Percentiles rank a stretch among this genome's conserved stretches.
Evolutionary conservation across 352 stramenopile species (phyloP).

Genomic region (Pilasporangium apinafurcum): DNA sequence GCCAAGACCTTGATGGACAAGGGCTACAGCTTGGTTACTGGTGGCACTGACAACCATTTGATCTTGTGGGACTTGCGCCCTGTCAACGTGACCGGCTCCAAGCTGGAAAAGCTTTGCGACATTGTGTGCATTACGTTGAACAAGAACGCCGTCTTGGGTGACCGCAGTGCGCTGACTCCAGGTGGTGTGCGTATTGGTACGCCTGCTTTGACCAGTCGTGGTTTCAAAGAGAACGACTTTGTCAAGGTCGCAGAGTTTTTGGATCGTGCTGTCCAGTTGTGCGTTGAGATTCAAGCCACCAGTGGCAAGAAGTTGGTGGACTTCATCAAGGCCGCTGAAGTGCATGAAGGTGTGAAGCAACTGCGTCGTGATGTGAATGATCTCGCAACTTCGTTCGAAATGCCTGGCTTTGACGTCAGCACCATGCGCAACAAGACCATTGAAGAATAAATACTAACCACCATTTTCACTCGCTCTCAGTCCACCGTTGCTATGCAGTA

Average conservation of each 20-base stretch:
- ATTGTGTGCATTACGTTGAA: slow-evolving; percentile 97
- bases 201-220: slow-evolving; percentile 95
- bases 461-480: neutral
- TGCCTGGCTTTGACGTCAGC: slow-evolving; percentile 93
- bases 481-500: neutral
- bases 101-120: slow-evolving; percentile 99
- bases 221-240: slow-evolving; percentile 96
- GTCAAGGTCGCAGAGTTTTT: slow-evolving; percentile 95
- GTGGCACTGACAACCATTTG: slow-evolving; percentile 99
- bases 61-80: slow-evolving; percentile 97
- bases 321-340: slow-evolving; percentile 86
- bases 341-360: slow-evolving; percentile 84
- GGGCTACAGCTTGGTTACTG: slow-evolving; percentile 96
- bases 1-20: slow-evolving; percentile 86
- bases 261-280: slow-evolving; percentile 92
- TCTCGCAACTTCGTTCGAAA: slow-evolving; percentile 94
- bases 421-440: slow-evolving; percentile 88
- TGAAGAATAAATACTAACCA: slow-evolving; percentile 31
- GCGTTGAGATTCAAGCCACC: slow-evolving; percentile 89
- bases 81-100: slow-evolving; percentile 94
- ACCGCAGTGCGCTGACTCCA: slow-evolving; percentile 92
- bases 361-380: slow-evolving; percentile 89
- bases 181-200: slow-evolving; percentile 96
- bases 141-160: slow-evolving; percentile 98
- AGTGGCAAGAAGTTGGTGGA: slow-evolving; percentile 91